These are phyloP conservation scores for Diplodia sapinea DNA, from an alignment of 2,329 filamentous ascomycete genomes.

Conservation along the genomic window DNA sequence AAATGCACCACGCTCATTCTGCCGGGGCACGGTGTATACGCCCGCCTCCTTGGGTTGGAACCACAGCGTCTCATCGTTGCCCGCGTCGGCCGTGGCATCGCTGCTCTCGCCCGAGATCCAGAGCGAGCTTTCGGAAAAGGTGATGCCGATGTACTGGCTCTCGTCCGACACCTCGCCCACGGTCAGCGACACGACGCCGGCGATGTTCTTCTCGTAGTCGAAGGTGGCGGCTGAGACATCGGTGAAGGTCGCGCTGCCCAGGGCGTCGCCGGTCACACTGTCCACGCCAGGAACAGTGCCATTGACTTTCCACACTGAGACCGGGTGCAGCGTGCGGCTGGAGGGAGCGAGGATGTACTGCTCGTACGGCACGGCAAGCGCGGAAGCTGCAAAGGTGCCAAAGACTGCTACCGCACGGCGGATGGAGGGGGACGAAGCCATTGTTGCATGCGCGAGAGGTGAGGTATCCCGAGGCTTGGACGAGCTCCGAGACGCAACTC, in stretches of 20 bases:
- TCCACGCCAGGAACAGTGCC: conserved; percentile 48
- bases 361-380: conserved; percentile 42
- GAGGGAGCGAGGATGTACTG: conserved; percentile 51
- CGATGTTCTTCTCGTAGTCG: conserved; percentile 53
- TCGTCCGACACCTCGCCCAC: conserved; percentile 16
- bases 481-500: neutral
- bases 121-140: conserved; percentile 51
- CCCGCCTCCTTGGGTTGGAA: conserved; percentile 49
- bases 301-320: conserved; percentile 49
- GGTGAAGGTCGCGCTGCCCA: conserved; percentile 44
- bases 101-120: conserved; percentile 57
- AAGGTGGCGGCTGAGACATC: conserved; percentile 48
- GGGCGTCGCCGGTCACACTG: conserved; percentile 39
- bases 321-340: conserved; percentile 46
- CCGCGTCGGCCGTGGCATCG: conserved; percentile 56
- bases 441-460: neutral
- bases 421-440: neutral
- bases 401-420: conserved; percentile 7
- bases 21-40: conserved; percentile 49
- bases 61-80: conserved; percentile 57
- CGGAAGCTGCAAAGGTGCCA: neutral
- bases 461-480: neutral
- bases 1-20: conserved; percentile 54
- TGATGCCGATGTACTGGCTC: conserved; percentile 51
- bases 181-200: conserved; percentile 43